Evolutionary conservation across 2,329 filamentous ascomycete genomes (phyloP).

Genomic region (Nemania sp.): DNA sequence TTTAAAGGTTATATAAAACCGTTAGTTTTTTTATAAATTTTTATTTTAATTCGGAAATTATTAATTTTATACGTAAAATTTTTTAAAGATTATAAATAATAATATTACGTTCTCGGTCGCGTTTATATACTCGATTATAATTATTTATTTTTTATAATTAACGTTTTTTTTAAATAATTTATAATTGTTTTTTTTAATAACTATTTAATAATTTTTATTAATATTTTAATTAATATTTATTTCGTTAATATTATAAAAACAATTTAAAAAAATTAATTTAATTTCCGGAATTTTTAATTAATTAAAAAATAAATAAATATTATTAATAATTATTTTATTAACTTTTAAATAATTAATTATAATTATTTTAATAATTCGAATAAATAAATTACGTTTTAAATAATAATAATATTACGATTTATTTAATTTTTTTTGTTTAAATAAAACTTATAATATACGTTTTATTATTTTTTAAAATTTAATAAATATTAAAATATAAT

Average conservation of each 20-base stretch:
- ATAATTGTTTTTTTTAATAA: not conserved
- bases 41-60: not conserved
- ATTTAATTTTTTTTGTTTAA: not conserved
- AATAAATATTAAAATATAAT: not conserved
- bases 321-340: not conserved
- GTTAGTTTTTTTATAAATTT: constrained; percentile 1
- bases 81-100: not conserved
- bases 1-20: not conserved
- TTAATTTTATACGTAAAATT: not conserved
- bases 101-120: not conserved
- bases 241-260: not conserved
- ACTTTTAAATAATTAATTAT: not conserved
- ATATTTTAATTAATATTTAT: not conserved
- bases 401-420: not conserved
- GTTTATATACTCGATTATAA: not conserved
- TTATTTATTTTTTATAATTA: not conserved
- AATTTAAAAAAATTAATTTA: not conserved
- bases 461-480: not conserved
- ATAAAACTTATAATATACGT: not conserved
- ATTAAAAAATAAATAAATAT: not conserved
- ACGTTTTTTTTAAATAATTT: not conserved
- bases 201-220: not conserved
- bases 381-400: not conserved
- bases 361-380: not conserved
- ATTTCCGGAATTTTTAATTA: not conserved